Percentiles rank a stretch among this genome's conserved stretches.
These are phyloP conservation scores for Gossypium trilobum DNA, from an alignment of 441 rosid species.

Conservation along the genomic window DNA sequence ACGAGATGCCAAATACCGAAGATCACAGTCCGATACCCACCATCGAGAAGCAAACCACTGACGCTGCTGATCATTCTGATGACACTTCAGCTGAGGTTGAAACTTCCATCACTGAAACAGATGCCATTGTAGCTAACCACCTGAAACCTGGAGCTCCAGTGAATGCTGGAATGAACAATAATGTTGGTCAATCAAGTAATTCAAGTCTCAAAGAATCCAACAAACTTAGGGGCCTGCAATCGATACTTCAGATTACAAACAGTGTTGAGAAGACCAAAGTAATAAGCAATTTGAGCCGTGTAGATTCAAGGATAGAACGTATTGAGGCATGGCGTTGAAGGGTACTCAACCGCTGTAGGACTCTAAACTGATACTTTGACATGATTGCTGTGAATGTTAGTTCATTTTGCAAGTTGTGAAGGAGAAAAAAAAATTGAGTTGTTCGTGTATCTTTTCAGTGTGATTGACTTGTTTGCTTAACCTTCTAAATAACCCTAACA, in stretches of 20 bases:
- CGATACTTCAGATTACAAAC: conserved; percentile 22
- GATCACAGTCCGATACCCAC: neutral
- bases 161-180: conserved; percentile 22
- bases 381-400: neutral
- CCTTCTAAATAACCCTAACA: conserved; percentile 18
- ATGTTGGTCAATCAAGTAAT: conserved; percentile 33
- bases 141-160: conserved; percentile 16
- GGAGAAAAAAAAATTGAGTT: conserved; percentile 10
- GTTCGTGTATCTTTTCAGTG: conserved; percentile 22
- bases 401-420: conserved; percentile 1
- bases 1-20: conserved; percentile 20
- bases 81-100: conserved; percentile 15
- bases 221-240: conserved; percentile 23
- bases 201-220: conserved; percentile 21
- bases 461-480: conserved; percentile 20
- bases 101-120: conserved; percentile 18
- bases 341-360: neutral
- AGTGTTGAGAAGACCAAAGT: conserved; percentile 3
- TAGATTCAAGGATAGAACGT: neutral
- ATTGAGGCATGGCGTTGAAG: conserved; percentile 15
- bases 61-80: conserved; percentile 15
- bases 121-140: conserved; percentile 23
- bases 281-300: conserved; percentile 9
- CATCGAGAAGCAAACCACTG: conserved; percentile 10
- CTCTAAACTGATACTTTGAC: conserved; percentile 1